Evolutionary conservation across 1,284 basidiomycete genomes (phyloP).

Genomic region (Pseudozyma tsukubaensis): DNA sequence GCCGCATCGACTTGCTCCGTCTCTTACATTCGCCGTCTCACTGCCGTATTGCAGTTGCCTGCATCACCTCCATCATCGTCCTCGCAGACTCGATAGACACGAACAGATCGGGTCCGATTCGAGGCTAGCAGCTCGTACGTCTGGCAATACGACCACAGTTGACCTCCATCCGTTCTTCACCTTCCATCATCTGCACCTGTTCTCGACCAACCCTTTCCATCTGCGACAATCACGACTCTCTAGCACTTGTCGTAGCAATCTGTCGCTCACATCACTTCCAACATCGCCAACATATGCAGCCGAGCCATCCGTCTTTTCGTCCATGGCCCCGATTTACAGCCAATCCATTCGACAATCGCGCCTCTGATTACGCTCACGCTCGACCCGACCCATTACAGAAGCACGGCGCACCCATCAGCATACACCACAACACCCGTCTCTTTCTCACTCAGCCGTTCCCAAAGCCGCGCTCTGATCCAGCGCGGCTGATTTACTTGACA

Average conservation of each 20-base stretch:
- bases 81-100: not conserved
- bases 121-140: not conserved
- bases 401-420: not conserved
- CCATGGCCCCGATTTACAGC: no score
- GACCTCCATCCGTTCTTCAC: no score
- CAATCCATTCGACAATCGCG: not conserved
- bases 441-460: not conserved
- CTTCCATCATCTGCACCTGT: no score
- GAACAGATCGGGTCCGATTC: constrained; percentile 33
- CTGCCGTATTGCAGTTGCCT: not conserved
- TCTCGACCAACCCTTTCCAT: no score
- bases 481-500: not conserved
- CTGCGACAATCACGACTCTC: no score
- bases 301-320: no score
- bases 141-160: no score
- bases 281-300: no score
- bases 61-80: not conserved
- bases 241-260: no score
- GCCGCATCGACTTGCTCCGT: no score
- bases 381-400: not conserved
- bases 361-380: not conserved
- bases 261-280: no score
- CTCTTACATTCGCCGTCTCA: not conserved
- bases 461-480: not conserved
- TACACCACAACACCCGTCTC: not conserved